Evolutionary conservation across 192 early-diverging fungal species (phyloP), one percentile per base, ranked within the genome.

Genomic region (Mortierella claussenii): DNA sequence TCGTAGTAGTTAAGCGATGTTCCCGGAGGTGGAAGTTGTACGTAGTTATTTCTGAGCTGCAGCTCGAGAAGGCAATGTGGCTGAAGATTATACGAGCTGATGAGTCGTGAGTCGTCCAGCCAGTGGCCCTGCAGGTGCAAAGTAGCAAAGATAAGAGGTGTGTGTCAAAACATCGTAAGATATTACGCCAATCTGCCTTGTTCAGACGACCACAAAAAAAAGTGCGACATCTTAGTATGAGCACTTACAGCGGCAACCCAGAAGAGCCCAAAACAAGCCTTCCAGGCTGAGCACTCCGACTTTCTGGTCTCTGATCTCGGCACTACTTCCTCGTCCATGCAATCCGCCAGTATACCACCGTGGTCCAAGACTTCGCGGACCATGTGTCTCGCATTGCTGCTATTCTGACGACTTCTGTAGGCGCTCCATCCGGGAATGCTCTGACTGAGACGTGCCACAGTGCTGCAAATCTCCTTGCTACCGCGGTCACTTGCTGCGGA

Each of bases 221-320:
- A n/a, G n/a, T n/a, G n/a, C n/a, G n/a, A n/a, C n/a, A n/a, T n/a
- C n/a, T n/a, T n/a, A n/a, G n/a, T 23, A 42, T 3, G 23, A 12
- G 18, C n/a, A 74, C 69, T 53, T 56, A 74, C 69, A 30, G 69
- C 69, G 17, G 54, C 61, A 4, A 65, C 10, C 69, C 69, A 75
- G 23, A 75, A 75, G 1, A 75, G 28, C 0, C 71, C 71, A 60
- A 66, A 75, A 28, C 56, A 66, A 13, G 71, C 71, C 44, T 75
- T 65, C 71, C 71, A 75, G 0, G 71, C 71, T 15, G 46, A 26
- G 31, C 63, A 75, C 31, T 66, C 63, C 9, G 63, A 45, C 5
- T 48, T 43, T 2, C 18, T 60, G 1, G 24, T 40, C 15, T 65
- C 61, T 18, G 47, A 43, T 0, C 17, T 28, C 2, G 43, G 8